These are phyloP conservation scores for Saccharomycopsis guyanensis DNA, from an alignment of 805 yeast species.

Conservation along the genomic window DNA sequence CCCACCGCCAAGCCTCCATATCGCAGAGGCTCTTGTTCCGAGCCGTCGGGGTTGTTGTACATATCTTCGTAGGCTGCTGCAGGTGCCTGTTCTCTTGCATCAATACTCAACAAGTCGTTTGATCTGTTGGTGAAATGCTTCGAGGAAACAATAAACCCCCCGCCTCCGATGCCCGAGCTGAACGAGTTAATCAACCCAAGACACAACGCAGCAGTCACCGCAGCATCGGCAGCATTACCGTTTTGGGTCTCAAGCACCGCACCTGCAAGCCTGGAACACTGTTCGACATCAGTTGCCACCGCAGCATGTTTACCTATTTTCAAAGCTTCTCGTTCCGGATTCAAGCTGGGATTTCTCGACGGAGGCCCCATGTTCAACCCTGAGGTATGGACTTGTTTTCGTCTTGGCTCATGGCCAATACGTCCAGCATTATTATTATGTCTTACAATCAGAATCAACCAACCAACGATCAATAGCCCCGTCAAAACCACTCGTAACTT, in stretches of 20 bases:
- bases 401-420: too few species aligned
- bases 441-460: too few species aligned
- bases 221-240: conserved; percentile 92
- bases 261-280: conserved; percentile 58
- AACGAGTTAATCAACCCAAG: conserved; percentile 78
- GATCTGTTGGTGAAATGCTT: conserved; percentile 26
- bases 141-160: conserved; percentile 52
- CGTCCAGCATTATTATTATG: too few species aligned
- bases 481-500: too few species aligned
- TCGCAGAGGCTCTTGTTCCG: conserved; percentile 37
- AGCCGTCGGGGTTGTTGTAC: conserved; percentile 33
- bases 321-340: conserved; percentile 34
- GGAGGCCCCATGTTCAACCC: conserved; percentile 22
- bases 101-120: conserved; percentile 53
- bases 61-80: conserved; percentile 49
- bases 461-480: too few species aligned
- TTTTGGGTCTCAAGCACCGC: conserved; percentile 42
- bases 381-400: not conserved
- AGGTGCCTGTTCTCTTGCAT: conserved; percentile 90
- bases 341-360: conserved; percentile 27
- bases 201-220: conserved; percentile 81
- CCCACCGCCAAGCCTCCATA: conserved; percentile 86
- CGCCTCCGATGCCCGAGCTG: conserved; percentile 91
- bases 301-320: conserved; percentile 44
- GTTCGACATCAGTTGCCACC: conserved; percentile 58